Evolutionary conservation across 306 rosid species (phyloP).

Genomic region (Vigna angularis): DNA sequence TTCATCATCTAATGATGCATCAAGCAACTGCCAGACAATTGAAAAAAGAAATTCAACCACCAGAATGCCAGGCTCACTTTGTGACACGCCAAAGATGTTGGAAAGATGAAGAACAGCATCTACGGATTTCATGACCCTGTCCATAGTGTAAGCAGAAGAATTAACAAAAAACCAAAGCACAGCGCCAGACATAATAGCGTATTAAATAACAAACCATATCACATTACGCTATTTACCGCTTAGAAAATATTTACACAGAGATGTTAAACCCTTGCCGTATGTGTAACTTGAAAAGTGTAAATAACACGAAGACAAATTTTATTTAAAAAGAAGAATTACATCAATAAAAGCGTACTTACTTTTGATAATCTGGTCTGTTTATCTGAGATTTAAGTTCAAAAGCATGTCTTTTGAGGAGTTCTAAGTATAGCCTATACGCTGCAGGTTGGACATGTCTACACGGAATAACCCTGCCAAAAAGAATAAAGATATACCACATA

Average conservation of each 20-base stretch:
- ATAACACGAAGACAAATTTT: slow-evolving; percentile 29
- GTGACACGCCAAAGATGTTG: slow-evolving; percentile 64
- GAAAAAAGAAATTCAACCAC: slow-evolving; percentile 87
- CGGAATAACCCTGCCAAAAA: slow-evolving; percentile 82
- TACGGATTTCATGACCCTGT: slow-evolving; percentile 85
- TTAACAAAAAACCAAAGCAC: slow-evolving; percentile 39
- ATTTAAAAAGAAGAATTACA: background rate
- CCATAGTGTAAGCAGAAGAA: slow-evolving; percentile 45
- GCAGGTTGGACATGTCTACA: slow-evolving; percentile 75
- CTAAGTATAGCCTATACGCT: slow-evolving; percentile 87
- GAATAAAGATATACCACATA: background rate
- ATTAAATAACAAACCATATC: slow-evolving; percentile 31
- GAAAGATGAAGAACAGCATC: slow-evolving; percentile 83
- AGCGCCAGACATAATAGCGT: slow-evolving; percentile 22
- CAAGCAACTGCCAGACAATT: slow-evolving; percentile 87
- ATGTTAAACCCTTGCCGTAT: slow-evolving; percentile 12
- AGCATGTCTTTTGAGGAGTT: slow-evolving; percentile 77
- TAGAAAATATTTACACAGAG: background rate
- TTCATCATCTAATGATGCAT: slow-evolving; percentile 87
- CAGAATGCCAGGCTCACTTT: slow-evolving; percentile 81
- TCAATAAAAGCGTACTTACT: slow-evolving; percentile 67
- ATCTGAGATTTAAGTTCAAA: slow-evolving; percentile 79
- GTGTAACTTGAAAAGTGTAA: background rate
- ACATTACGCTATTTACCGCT: background rate
- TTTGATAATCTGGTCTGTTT: slow-evolving; percentile 63